Conservation (phyloP, 2,329 filamentous ascomycete genomes). For the Fusarium sp. region DNA sequence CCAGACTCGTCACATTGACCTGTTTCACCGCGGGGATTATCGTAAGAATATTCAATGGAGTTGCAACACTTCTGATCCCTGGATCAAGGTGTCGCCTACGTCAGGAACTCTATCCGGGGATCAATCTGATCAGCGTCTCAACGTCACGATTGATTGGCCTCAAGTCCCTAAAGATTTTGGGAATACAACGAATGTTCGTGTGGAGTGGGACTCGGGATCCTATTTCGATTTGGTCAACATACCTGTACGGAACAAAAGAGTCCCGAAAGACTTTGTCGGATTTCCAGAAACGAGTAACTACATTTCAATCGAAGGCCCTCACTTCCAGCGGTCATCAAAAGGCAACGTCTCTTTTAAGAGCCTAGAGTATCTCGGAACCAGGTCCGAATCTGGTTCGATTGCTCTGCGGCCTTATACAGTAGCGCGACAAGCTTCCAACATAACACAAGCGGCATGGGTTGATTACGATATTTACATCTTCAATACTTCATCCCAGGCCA, state of each 20-base stretch:
- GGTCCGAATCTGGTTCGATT: neutral
- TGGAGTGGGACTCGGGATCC: neutral
- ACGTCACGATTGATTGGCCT: neutral
- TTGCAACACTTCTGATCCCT: neutral
- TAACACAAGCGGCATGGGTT: neutral
- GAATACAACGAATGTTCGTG: neutral
- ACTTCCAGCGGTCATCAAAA: conserved; percentile 28
- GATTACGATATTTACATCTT: conserved; percentile 1
- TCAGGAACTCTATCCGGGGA: neutral
- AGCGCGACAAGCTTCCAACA: neutral
- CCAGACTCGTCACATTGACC: neutral
- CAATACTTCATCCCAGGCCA: neutral
- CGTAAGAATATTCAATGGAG: neutral
- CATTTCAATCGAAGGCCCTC: conserved; percentile 40
- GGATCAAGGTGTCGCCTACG: neutral
- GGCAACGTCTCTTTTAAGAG: neutral
- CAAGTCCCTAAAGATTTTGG: neutral
- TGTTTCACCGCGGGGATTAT: neutral
- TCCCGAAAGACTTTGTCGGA: conserved; percentile 26
- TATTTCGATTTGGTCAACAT: neutral
- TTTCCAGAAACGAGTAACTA: conserved; percentile 35
- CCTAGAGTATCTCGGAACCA: neutral
- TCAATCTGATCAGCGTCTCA: neutral
- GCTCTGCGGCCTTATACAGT: neutral
- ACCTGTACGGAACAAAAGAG: neutral